A percentile compares a stretch with the other conserved stretches of the same genome.
Conservation (phyloP, 306 rosid genomes). For the Lotus japonicus region DNA sequence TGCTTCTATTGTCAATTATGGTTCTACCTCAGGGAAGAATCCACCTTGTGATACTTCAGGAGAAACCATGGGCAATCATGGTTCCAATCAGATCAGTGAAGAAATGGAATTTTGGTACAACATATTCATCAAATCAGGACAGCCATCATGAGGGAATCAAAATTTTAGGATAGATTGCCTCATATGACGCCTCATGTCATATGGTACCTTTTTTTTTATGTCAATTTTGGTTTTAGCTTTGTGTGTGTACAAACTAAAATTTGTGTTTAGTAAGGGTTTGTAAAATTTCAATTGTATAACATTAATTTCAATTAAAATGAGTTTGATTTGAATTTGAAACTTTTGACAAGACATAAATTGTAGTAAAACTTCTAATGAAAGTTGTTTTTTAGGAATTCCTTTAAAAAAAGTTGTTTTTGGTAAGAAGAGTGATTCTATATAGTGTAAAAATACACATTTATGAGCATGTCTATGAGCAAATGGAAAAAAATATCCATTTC, state of each 20-base stretch:
- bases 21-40: conserved; percentile 9
- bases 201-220: too few species aligned
- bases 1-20: conserved; percentile 6
- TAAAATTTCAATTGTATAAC: neutral
- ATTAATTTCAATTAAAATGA: neutral
- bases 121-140: conserved; percentile 33
- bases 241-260: conserved; percentile 10
- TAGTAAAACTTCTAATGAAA: too few species aligned
- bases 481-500: too few species aligned
- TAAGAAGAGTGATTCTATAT: too few species aligned
- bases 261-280: too few species aligned
- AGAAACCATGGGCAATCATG: conserved; percentile 14
- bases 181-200: neutral
- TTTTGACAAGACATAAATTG: too few species aligned
- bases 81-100: conserved; percentile 29
- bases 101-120: conserved; percentile 56
- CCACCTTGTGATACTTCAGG: conserved; percentile 13
- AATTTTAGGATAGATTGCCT: conserved; percentile 1
- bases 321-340: too few species aligned
- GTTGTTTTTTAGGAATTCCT: too few species aligned
- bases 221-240: conserved; percentile 4
- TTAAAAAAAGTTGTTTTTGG: too few species aligned
- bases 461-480: too few species aligned
- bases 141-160: conserved; percentile 11
- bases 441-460: too few species aligned